Evolutionary conservation across 208 protist species (phyloP).

Genomic region (Novymonas esmeraldas): DNA sequence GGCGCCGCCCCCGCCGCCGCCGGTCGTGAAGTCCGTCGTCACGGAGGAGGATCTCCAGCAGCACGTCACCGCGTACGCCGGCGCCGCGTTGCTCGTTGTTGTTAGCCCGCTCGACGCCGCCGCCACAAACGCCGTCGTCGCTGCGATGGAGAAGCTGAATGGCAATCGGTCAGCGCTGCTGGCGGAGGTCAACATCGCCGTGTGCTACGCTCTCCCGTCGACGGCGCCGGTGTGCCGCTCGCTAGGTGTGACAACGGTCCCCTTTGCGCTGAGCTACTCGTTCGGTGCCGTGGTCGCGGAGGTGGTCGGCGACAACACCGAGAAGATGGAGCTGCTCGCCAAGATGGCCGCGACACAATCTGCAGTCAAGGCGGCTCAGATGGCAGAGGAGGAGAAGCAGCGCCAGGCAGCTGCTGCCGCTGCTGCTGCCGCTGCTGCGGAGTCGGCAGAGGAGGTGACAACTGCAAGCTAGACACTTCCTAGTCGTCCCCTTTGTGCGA

Average conservation of each 20-base stretch:
- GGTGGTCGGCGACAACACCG: slow-evolving; percentile 74
- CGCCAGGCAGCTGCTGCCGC: slow-evolving; percentile 5
- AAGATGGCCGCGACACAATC: slow-evolving; percentile 50
- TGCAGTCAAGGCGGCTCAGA: slow-evolving; percentile 26
- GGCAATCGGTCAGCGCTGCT: slow-evolving; percentile 47
- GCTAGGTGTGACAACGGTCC: slow-evolving; percentile 47
- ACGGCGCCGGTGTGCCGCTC: slow-evolving; percentile 49
- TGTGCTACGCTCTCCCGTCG: slow-evolving; percentile 51
- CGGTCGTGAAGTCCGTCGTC: slow-evolving; percentile 49
- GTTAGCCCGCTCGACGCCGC: slow-evolving; percentile 55
- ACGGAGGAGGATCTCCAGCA: slow-evolving; percentile 55
- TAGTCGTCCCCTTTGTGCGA: too few relatives aligned
- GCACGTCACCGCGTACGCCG: slow-evolving; percentile 39
- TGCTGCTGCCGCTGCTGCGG: background rate
- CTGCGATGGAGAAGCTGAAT: slow-evolving; percentile 73
- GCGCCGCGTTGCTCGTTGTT: slow-evolving; percentile 57
- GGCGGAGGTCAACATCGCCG: slow-evolving; percentile 47
- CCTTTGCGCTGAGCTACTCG: slow-evolving; percentile 59
- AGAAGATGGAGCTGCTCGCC: slow-evolving; percentile 70
- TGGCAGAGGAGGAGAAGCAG: slow-evolving; percentile 40
- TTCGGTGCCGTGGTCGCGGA: slow-evolving; percentile 51
- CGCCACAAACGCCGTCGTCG: slow-evolving; percentile 49
- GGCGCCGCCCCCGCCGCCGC: slow-evolving; percentile 58
- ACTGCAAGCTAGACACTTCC: too few relatives aligned
- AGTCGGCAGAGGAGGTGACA: background rate